Evolutionary conservation across 495 filamentous ascomycete species (phyloP).

Genomic region (Xylaria sp.): DNA sequence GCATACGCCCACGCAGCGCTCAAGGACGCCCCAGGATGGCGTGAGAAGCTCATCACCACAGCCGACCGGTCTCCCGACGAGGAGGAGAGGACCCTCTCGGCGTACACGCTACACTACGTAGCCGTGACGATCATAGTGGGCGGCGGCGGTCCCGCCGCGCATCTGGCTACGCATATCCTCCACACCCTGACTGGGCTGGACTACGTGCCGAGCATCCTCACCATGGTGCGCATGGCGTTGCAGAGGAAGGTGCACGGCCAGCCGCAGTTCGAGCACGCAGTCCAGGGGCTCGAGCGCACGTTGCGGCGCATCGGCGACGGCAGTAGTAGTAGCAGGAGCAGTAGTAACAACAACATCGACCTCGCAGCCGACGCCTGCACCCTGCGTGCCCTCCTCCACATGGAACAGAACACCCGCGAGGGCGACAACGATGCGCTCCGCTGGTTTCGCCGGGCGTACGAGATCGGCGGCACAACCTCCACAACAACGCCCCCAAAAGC

Average conservation of each 20-base stretch:
- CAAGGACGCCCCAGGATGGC: constrained; percentile 18
- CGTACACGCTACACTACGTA: constrained; percentile 31
- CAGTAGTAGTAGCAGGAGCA: background rate
- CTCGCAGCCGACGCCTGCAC: constrained; percentile 36
- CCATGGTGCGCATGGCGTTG: constrained; percentile 22
- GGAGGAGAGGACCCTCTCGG: constrained; percentile 4
- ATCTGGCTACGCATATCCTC: constrained; percentile 31
- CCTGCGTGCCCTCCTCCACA: constrained; percentile 24
- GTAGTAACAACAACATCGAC: background rate
- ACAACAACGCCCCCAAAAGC: background rate
- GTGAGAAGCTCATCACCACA: background rate
- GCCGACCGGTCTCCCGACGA: constrained; percentile 20
- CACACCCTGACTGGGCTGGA: constrained; percentile 14
- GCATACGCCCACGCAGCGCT: constrained; percentile 37
- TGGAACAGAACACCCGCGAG: background rate
- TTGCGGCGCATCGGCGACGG: constrained; percentile 10
- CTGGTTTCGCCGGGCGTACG: constrained; percentile 26
- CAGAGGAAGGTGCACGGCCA: background rate
- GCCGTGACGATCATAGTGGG: constrained; percentile 10
- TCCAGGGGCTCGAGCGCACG: constrained; percentile 20
- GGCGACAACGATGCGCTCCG: constrained; percentile 26
- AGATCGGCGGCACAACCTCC: constrained; percentile 1
- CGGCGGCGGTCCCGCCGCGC: no score
- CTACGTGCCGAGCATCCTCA: constrained; percentile 33
- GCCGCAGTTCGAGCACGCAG: constrained; percentile 28